phyloP scores from a whole-genome alignment of 1,139 yeast genomes.

The Taphrina wiesneri region DNA sequence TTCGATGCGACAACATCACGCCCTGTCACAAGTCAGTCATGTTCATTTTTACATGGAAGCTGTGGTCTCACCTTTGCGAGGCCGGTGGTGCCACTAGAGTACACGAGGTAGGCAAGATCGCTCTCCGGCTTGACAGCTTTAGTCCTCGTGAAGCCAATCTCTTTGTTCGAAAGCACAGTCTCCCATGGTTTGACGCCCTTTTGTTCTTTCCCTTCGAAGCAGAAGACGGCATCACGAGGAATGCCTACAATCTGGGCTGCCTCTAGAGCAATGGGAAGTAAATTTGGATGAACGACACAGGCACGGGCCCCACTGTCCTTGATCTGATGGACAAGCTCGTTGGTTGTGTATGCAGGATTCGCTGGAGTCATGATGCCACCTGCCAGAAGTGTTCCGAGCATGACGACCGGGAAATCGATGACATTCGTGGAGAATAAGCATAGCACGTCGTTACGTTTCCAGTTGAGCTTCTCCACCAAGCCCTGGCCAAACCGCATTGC shows the following conservation, averaged over 20 bases:
- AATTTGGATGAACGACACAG: conserved; percentile 41
- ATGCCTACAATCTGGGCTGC: conserved; percentile 42
- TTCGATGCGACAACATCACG: conserved; percentile 56
- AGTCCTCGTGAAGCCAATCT: conserved; percentile 37
- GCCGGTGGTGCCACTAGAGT: conserved; percentile 79
- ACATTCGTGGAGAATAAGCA: conserved; percentile 44
- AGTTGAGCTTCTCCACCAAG: conserved; percentile 40
- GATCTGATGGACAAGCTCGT: conserved; percentile 47
- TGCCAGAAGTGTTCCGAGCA: conserved; percentile 44
- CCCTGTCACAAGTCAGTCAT: conserved; percentile 55
- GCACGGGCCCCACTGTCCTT: conserved; percentile 43
- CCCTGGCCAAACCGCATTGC: conserved; percentile 30
- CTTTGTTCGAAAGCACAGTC: conserved; percentile 36
- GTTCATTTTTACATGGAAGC: background rate
- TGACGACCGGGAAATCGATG: conserved; percentile 44
- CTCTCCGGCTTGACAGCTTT: conserved; percentile 35
- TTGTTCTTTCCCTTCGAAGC: conserved; percentile 32
- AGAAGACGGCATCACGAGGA: conserved; percentile 13
- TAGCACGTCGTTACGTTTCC: conserved; percentile 44
- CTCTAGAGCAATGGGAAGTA: conserved; percentile 40
- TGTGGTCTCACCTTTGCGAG: conserved; percentile 4
- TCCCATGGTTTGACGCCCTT: conserved; percentile 39
- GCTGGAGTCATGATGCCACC: conserved; percentile 49
- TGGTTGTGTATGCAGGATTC: conserved; percentile 44
- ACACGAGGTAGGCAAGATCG: conserved; percentile 49